Evolutionary conservation across 768 basidiomycete species (phyloP), one percentile per base, ranked within the genome.

Genomic region (Panaeolus papilionaceus): DNA sequence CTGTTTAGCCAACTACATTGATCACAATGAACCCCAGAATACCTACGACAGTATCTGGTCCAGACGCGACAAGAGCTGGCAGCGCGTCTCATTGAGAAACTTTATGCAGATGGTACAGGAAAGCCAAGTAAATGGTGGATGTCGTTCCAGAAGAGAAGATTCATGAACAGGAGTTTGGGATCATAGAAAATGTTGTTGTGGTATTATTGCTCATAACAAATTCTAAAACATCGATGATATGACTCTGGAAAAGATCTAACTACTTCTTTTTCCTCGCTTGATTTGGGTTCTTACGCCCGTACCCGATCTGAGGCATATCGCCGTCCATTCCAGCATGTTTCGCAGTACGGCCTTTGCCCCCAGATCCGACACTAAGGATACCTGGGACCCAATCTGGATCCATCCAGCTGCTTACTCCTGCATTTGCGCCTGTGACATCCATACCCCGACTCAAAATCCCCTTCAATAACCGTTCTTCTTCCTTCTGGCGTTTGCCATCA

Each of bases 41-140:
- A 91, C 71, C 86, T 99, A 51, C 89, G 96, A 38, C 89, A 91
- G 72, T 99, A 99, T 81, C 84, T 99, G 65, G 89, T 89, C 4
- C 98, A 99, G 78, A 93, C 92, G 9, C 89, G 98, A 62, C 95
- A 98, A 79, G 98, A 99, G 76, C 83, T 96, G 20, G 93, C 95
- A 23, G 85, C 90, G 9, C 88, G 98, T 38, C 80, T 99, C 62
- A 88, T 95, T 14, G 95, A 96, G 74, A 85, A 89, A 63, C 82
- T 99, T 62, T 99, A 99, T 77, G 94, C 91, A 44, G 95, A 97
- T 76, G 96, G 96, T 5, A 92, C 93, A 3, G 92, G 92, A 67
- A 96, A 94, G 77, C 96, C 98, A 5, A 98, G 93, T 85, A 99
- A 99, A 79, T 99, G 98, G 98, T 99, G 98, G 98, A 97, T 98